Evolutionary conservation across 2,329 filamentous ascomycete species (phyloP), one percentile per base, ranked within the genome.

Genomic region (Fusarium chaquense): DNA sequence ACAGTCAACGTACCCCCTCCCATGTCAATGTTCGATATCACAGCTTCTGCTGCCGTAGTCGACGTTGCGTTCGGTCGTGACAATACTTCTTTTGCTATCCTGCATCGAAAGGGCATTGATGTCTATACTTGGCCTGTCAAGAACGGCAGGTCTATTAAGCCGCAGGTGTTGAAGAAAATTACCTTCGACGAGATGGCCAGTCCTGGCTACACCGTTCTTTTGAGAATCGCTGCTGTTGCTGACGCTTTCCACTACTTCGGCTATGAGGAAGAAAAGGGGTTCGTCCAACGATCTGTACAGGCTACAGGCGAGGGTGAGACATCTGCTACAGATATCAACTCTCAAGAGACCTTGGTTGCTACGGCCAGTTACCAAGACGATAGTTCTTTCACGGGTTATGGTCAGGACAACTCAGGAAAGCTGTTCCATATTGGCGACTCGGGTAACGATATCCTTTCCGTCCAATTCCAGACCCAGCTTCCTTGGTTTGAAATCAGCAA

Each of bases 1-100:
- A 86, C 90, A 51, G 92, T 93, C 15, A 97, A 96, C 74, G 86
- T 98, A 5, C 96, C 96, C 26, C 96, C 96, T 30, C 96, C 96
- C 1, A 98, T 98, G 94, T 89, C 93, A 18, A 85, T 95, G 67
- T 91, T 91, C 70, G 92, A 97, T 60, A 74, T 98, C 20, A 74
- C 82, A 15, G 80, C 91, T 30, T 82, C 87, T 16, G 85, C 85
- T 0, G 89, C 90, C 55, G 86, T 89, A 4, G 81, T 93, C 20
- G 94, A 98, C 80, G 88, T 96, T 53, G 89, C 91, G 0, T 89
- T 98, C 70, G 91, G 89, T 51, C 84, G 83, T 16, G 85, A 86
- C 49, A 90, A 91, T 50, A 85, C 84, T 2, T 83, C 84, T 10
- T 85, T 98, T 76, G 93, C 90, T 5, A 86, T 97, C 11, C 82